These are phyloP conservation scores for Sporothrix curviconia DNA, from an alignment of 2,329 filamentous ascomycete genomes.

Conservation along the genomic window DNA sequence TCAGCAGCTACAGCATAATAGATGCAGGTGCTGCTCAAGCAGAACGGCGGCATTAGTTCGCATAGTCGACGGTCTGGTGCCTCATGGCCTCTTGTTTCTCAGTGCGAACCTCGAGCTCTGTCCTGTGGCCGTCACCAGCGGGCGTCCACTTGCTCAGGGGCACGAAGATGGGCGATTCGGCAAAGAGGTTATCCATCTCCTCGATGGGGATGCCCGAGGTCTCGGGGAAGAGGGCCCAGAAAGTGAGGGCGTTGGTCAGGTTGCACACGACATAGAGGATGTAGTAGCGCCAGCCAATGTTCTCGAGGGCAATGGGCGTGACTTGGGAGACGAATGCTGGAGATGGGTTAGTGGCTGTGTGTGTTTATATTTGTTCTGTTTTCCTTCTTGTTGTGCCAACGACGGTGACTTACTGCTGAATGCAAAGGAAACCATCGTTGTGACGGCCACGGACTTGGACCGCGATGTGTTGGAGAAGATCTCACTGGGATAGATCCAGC, in stretches of 20 bases:
- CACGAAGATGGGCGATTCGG: not conserved
- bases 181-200: conserved; percentile 16
- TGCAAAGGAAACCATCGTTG: not conserved
- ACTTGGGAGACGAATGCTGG: conserved; percentile 21
- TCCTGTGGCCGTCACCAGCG: not conserved
- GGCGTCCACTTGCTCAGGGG: not conserved
- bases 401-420: no score
- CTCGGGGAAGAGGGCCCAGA: conserved; percentile 13
- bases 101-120: not conserved
- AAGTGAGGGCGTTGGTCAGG: conserved; percentile 4
- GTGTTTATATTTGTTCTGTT: no score
- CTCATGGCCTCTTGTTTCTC: not conserved
- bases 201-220: conserved; percentile 4
- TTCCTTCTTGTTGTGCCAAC: no score
- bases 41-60: no score
- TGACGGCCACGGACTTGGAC: not conserved
- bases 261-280: conserved; percentile 24
- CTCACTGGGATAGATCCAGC: not conserved
- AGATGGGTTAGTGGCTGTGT: no score
- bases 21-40: no score
- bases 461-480: not conserved
- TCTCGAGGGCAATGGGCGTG: conserved; percentile 19
- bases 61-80: not conserved
- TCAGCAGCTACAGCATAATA: no score
- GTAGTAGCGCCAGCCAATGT: conserved; percentile 19